Evolutionary conservation across 2,329 filamentous ascomycete species (phyloP), one percentile per base, ranked within the genome.

Genomic region (Arthrobotrys pseudoclavata): DNA sequence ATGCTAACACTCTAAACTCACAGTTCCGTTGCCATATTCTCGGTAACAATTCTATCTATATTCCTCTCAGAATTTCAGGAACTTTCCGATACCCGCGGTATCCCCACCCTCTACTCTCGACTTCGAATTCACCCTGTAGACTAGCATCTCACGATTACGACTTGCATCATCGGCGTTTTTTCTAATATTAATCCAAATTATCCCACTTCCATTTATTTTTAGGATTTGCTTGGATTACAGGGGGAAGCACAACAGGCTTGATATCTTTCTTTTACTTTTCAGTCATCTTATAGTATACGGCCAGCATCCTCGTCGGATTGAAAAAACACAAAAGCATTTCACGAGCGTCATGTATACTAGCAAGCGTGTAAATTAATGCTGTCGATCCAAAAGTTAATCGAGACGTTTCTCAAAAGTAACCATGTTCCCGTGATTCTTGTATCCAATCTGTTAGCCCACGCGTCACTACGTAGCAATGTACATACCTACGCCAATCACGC

Each of bases 161-260:
- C 26, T 70, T 76, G 72, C 72, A 76, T 76, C 18, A 52, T 24
- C 66, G 72, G 72, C 72, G 72, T 68, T 76, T 50, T 37, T 20
- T 15, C 26, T 40, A 20, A 68, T 62, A 61, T 68, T 37, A 22
- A 31, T 63, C 50, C 45, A 37, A 57, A 34, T 57, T 69, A 50
- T 55, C 55, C 55, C 55, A 40, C 55, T 7, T 42, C 18, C n/a
- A 34, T 60, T 60, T 40, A 60, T 60, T 60, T 40, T 60, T 42
- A 60, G 55, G 53, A 40, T 60, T 40, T 60, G 31, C 10, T 60
- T 60, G 53, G 53, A 60, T 60, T 24, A 31, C 18, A 40, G 34
- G 52, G n/a, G 55, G 34, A 26, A 37, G 26, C 55, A 42, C 31
- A 60, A 40, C 12, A 12, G 34, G 55, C 55, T 60, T 60, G 31